These are phyloP conservation scores for Lojkania enalia DNA, from an alignment of 2,329 filamentous ascomycete species.

Conservation along the genomic window DNA sequence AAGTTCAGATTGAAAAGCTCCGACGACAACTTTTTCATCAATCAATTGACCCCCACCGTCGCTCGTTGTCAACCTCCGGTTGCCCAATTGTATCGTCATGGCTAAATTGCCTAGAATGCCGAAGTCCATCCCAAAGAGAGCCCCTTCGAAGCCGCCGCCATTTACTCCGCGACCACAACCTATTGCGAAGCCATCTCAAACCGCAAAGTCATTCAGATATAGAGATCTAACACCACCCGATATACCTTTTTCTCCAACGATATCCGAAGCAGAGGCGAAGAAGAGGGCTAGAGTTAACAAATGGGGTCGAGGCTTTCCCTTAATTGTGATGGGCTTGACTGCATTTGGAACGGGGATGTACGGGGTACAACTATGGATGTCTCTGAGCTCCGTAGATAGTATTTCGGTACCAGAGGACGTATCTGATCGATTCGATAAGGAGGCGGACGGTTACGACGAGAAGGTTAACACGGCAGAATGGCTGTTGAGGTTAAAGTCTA, in stretches of 20 bases:
- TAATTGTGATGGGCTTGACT: constrained; percentile 37
- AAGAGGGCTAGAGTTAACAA: constrained; percentile 30
- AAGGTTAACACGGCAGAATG: constrained; percentile 51
- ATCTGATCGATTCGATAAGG: constrained; percentile 50
- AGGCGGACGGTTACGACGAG: constrained; percentile 51
- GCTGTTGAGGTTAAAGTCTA: constrained; percentile 46
- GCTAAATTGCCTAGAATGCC: constrained; percentile 38
- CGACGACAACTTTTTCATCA: constrained; percentile 2
- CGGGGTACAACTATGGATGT: constrained; percentile 40
- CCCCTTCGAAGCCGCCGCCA: constrained; percentile 2
- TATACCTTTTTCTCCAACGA: background rate
- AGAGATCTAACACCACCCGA: background rate
- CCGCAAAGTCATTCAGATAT: constrained; percentile 10
- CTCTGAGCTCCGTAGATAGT: constrained; percentile 27
- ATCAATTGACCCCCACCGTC: constrained; percentile 22
- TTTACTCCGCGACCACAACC: constrained; percentile 12
- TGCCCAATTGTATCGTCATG: constrained; percentile 24
- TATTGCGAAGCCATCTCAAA: constrained; percentile 17
- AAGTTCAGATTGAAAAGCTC: background rate
- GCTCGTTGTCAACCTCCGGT: constrained; percentile 4
- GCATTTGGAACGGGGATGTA: constrained; percentile 49
- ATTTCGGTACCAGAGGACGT: constrained; percentile 46
- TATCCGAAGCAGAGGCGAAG: constrained; percentile 34
- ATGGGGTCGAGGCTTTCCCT: constrained; percentile 19
- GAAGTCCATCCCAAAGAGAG: constrained; percentile 19